Evolutionary conservation across 2,329 filamentous ascomycete genomes (phyloP), one percentile per base, ranked within the genome.

Genomic region (Leptographium flavum): DNA sequence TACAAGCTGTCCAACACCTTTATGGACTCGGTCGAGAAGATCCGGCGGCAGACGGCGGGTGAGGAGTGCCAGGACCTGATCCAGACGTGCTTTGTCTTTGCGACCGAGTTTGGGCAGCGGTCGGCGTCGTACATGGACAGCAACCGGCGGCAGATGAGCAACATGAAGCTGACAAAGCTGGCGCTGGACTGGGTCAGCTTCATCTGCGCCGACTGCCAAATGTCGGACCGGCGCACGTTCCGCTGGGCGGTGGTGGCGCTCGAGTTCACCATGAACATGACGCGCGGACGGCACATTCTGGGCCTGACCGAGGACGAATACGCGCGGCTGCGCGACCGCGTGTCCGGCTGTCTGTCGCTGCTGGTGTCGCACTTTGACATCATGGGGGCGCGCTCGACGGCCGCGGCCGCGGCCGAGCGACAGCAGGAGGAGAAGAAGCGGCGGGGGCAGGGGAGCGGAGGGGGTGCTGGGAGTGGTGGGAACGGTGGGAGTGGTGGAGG

Each of bases 311-410:
- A 94, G 47, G 76, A 83, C 35, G 90, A 98, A 57, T 98, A 94
- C 59, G 75, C 80, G 6, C 79, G 74, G 51, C 69, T 98, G 50
- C 77, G 90, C 38, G 72, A 78, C 47, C 96, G 95, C 62, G 92
- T 98, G 5, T 87, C 87, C 9, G 90, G 90, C 0, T 98, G 92
- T 62, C 98, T 98, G 92, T 88, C 87, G 19, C 73, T 98, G 22
- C 71, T 98, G 41, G 96, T 98, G 53, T 95, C 88, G 10, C 92
- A 98, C 63, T 98, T 98, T 56, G 92, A 98, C 61, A 96, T 98
- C 63, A 94, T 98, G 83, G 92, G 92, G 22, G 92, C 92, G 23
- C 79, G 90, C 56, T 94, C 88, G 7, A 95, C 82, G 36, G 73
- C 95, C 50, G 92, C 92, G 11, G 92, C 92, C 5, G 87, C 95